phyloP scores from a whole-genome alignment of 495 filamentous ascomycete genomes.

The Jackrogersella multiformis region DNA sequence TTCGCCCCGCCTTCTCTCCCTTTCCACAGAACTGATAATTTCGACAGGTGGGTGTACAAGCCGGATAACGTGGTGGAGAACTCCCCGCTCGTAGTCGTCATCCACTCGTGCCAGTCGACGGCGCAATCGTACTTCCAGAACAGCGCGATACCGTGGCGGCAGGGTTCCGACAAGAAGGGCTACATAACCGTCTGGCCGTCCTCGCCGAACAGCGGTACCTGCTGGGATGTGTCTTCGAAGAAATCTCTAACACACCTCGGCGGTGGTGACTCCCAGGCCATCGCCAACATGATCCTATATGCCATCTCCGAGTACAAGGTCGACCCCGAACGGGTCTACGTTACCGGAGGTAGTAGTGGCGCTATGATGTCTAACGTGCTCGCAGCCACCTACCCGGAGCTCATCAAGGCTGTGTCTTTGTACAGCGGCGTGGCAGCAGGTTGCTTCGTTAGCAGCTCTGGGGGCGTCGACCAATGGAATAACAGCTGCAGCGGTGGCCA shows the following conservation, averaged over 20 bases:
- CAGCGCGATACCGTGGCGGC: constrained; percentile 58
- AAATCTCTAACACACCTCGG: constrained; percentile 50
- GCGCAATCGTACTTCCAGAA: constrained; percentile 62
- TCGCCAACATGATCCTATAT: constrained; percentile 55
- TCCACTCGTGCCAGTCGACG: constrained; percentile 65
- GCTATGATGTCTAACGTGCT: constrained; percentile 63
- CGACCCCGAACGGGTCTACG: constrained; percentile 48
- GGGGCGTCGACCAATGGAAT: constrained; percentile 56
- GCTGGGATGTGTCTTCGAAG: constrained; percentile 68
- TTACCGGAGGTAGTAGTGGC: constrained; percentile 53
- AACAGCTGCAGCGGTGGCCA: constrained; percentile 54
- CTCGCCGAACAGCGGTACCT: constrained; percentile 57
- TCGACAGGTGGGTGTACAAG: constrained; percentile 59
- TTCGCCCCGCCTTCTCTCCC: not conserved
- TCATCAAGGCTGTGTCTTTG: constrained; percentile 63
- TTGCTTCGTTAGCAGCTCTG: constrained; percentile 58
- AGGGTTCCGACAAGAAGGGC: constrained; percentile 61
- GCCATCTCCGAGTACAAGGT: constrained; percentile 47
- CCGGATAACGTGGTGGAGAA: constrained; percentile 61
- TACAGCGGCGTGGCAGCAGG: constrained; percentile 68
- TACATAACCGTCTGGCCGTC: constrained; percentile 66
- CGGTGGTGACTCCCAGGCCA: constrained; percentile 53
- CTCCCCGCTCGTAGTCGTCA: constrained; percentile 63
- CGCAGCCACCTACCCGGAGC: constrained; percentile 65
- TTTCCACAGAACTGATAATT: not conserved